Evolutionary conservation across 768 basidiomycete genomes (phyloP).

Genomic region (Mrakia blollopis): DNA sequence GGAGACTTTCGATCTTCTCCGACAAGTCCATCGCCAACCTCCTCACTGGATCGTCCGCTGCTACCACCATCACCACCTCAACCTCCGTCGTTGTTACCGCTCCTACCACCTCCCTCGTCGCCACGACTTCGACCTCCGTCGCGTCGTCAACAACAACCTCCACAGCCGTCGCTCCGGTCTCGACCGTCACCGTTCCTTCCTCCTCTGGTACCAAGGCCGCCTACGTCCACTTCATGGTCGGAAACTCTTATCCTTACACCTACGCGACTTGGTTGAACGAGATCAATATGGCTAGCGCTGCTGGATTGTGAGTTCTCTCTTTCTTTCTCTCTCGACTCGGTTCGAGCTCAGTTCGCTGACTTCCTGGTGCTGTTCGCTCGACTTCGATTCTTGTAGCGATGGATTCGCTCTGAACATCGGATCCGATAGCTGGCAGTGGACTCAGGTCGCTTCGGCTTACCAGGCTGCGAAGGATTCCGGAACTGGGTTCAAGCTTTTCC

Average conservation of each 20-base stretch:
- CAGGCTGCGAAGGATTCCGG: constrained; percentile 45
- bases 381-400: constrained; percentile 1
- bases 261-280: constrained; percentile 52
- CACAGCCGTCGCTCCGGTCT: background rate
- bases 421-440: constrained; percentile 58
- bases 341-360: too few relatives aligned
- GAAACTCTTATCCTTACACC: constrained; percentile 61
- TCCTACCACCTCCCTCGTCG: background rate
- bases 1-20: constrained; percentile 30
- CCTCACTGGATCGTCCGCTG: background rate
- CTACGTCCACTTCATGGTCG: constrained; percentile 49
- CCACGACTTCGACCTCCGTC: constrained; percentile 16
- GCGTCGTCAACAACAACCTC: background rate
- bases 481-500: constrained; percentile 28
- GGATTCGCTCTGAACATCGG: constrained; percentile 60
- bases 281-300: constrained; percentile 54
- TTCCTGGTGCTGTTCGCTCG: too few relatives aligned
- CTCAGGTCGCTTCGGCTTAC: constrained; percentile 61
- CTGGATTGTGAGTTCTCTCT: constrained; percentile 47
- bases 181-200: constrained; percentile 12
- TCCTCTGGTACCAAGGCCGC: constrained; percentile 43
- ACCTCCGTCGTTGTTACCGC: background rate
- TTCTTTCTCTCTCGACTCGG: too few relatives aligned
- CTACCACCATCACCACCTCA: background rate
- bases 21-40: background rate